Percentiles rank a stretch among this genome's conserved stretches.
Evolutionary conservation across 2,329 filamentous ascomycete species (phyloP).

Genomic region (Talaromyces sp.): DNA sequence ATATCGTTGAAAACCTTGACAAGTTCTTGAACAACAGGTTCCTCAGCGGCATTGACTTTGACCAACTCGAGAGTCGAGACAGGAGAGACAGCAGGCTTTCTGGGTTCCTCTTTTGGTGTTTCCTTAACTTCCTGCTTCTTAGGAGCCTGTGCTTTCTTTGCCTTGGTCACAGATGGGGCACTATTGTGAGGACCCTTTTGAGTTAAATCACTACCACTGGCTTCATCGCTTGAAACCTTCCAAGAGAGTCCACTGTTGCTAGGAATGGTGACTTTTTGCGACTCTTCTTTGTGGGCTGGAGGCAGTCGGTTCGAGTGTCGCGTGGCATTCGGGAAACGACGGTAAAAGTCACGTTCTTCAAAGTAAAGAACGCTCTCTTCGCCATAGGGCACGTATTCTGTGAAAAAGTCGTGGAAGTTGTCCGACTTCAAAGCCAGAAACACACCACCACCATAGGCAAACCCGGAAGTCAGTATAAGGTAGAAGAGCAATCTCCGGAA

Average conservation of each 20-base stretch:
- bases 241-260: conserved; percentile 81
- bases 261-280: conserved; percentile 74
- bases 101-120: conserved; percentile 28
- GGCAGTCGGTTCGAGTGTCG: conserved; percentile 41
- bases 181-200: conserved; percentile 47
- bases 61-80: conserved; percentile 72
- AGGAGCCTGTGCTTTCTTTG: conserved; percentile 23
- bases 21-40: conserved; percentile 86
- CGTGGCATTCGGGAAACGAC: conserved; percentile 64
- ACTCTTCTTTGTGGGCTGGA: conserved; percentile 42
- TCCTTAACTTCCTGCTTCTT: conserved; percentile 15
- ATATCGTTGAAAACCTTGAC: conserved; percentile 95
- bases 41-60: conserved; percentile 67
- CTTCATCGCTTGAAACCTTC: conserved; percentile 62
- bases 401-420: conserved; percentile 99
- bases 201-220: conserved; percentile 55
- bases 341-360: conserved; percentile 89
- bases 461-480: conserved; percentile 66
- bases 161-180: conserved; percentile 29
- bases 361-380: conserved; percentile 94
- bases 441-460: conserved; percentile 81
- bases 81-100: conserved; percentile 41
- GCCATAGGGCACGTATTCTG: conserved; percentile 89
- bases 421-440: conserved; percentile 92
- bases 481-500: conserved; percentile 74